Percentiles rank a stretch among this genome's conserved stretches.
Evolutionary conservation across 2,329 filamentous ascomycete genomes (phyloP).

Genomic region (Paecilomyces fulvus): DNA sequence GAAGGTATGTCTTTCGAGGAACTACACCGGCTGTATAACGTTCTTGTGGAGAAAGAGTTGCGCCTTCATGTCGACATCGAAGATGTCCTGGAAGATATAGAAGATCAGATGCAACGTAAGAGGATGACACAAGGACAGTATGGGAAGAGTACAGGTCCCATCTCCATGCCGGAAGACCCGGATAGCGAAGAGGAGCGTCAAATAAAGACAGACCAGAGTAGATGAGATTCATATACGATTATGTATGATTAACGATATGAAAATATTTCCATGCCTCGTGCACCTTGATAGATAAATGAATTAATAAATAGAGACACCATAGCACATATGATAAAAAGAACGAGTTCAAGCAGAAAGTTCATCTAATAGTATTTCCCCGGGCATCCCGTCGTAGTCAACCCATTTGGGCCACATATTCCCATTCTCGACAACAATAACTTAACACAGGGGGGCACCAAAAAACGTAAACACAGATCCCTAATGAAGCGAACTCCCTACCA

Average conservation of each 20-base stretch:
- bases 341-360: too few species aligned
- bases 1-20: slow-evolving; percentile 38
- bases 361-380: too few species aligned
- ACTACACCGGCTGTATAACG: slow-evolving; percentile 44
- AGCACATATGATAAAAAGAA: too few species aligned
- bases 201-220: slow-evolving; percentile 8
- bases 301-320: too few species aligned
- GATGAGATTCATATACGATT: neutral
- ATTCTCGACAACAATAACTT: too few species aligned
- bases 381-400: too few species aligned
- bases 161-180: slow-evolving; percentile 23
- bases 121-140: slow-evolving; percentile 1
- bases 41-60: slow-evolving; percentile 54
- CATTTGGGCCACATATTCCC: too few species aligned
- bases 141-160: slow-evolving; percentile 6
- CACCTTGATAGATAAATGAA: too few species aligned
- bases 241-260: neutral
- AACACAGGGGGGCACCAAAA: too few species aligned
- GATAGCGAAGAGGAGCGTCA: slow-evolving; percentile 16
- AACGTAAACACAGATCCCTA: too few species aligned
- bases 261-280: too few species aligned
- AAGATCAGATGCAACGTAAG: slow-evolving; percentile 10
- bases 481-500: too few species aligned
- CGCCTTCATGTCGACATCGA: slow-evolving; percentile 50
- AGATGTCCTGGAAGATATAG: slow-evolving; percentile 29